Base-by-base conservation (phyloP, 768 basidiomycete species). In the Mycena capillaripes region DNA sequence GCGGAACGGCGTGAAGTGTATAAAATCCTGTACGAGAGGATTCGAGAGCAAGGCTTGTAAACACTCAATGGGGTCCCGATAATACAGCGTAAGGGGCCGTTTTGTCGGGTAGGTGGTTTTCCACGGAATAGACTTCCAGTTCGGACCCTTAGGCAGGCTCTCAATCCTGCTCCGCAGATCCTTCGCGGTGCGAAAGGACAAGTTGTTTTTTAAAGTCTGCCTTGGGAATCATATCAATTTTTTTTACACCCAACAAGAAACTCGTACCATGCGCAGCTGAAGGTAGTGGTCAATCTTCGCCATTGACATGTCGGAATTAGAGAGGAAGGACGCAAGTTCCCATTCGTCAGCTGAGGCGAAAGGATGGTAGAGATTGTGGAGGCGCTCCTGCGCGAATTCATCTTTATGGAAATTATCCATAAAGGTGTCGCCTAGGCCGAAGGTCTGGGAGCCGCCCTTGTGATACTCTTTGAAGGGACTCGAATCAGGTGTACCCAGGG, bases 1-100 rank as follows among this genome's bases (percentile, higher is more conserved):
- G 11, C 64, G 30, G 7, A 70, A 66, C n/a, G 75, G 77, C 2
- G 53, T 44, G 30, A 40, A 66, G 3, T 57, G 38, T 0, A 66
- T 23, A 34, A 17, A n/a, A 25, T 66, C 65, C 10, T 57, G 38
- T 3, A 66, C 11, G 9, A 66, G 30, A 12, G 65, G 65, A 46
- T 66, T 66, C 12, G 6, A 7, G 12, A 66, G 52, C 21, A 66
- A 38, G 2, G 14, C 8, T 36, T 57, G 27, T 2, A 66, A 29
- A 17, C 53, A 57, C 23, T 66, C 55, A 2, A 66, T 1, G 3
- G 65, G 65, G 23, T 66, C 65, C 3, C 65, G 65, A 44, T 66
- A 66, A 21, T 23, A 66, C 4, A 66, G 29, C 0, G 52, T 57
- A 9, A 66, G 27, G 6, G 65, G 65, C 16, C 16, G n/a, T 44